Evolutionary conservation across 805 yeast species (phyloP).

Genomic region (Huiozyma naganishii): DNA sequence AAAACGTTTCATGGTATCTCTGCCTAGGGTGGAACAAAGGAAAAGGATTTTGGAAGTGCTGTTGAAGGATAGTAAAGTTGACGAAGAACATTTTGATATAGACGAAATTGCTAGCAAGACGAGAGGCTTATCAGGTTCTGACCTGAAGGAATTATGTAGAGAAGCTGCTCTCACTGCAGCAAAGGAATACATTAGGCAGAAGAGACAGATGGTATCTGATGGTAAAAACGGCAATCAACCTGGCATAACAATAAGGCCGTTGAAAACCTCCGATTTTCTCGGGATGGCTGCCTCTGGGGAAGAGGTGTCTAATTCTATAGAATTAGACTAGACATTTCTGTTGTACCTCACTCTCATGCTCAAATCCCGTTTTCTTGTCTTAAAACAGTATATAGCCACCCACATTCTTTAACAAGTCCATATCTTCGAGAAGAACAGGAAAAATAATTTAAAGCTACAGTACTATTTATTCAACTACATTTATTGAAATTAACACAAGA

Average conservation of each 20-base stretch:
- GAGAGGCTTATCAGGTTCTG: conserved; percentile 80
- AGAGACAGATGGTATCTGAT: conserved; percentile 26
- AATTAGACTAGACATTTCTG: too few relatives aligned
- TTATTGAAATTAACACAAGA: too few relatives aligned
- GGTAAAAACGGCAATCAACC: conserved; percentile 18
- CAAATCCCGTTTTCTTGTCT: too few relatives aligned
- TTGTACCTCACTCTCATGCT: too few relatives aligned
- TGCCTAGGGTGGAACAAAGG: conserved; percentile 64
- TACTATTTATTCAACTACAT: too few relatives aligned
- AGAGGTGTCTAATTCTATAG: too few relatives aligned
- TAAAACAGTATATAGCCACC: too few relatives aligned
- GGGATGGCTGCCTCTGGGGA: neutral
- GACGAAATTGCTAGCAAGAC: conserved; percentile 52
- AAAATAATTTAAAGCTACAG: too few relatives aligned
- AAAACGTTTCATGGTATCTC: conserved; percentile 67
- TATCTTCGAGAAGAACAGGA: too few relatives aligned
- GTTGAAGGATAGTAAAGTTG: conserved; percentile 54
- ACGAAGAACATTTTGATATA: conserved; percentile 44
- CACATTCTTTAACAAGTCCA: too few relatives aligned
- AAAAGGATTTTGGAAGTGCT: conserved; percentile 57
- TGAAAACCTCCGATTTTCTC: conserved; percentile 50
- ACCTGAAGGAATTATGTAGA: conserved; percentile 79
- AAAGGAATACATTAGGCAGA: conserved; percentile 66
- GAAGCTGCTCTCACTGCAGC: conserved; percentile 88
- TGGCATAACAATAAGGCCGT: conserved; percentile 44